Percentiles rank a stretch among this genome's conserved stretches.
phyloP scores from a whole-genome alignment of 176 grass and related monocot genomes.

The Bromus sterilis region DNA sequence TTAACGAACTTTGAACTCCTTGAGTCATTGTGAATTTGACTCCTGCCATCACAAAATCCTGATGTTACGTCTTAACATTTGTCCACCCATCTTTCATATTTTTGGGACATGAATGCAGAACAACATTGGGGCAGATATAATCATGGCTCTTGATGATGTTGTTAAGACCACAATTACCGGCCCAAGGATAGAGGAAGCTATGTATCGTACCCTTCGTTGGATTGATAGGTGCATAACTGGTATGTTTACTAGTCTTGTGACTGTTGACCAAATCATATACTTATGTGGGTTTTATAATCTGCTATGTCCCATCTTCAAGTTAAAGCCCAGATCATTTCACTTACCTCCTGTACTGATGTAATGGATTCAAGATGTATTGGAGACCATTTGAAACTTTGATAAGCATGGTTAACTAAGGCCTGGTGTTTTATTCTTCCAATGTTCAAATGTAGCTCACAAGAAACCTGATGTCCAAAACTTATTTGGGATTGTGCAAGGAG shows the following conservation, averaged over 20 bases:
- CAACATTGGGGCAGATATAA: slow-evolving; percentile 99
- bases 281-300: neutral
- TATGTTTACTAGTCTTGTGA: slow-evolving; percentile 33
- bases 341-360: neutral
- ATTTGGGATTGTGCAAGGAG: slow-evolving; percentile 99
- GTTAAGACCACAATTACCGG: slow-evolving; percentile 97
- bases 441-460: slow-evolving; percentile 82
- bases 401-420: slow-evolving; percentile 19
- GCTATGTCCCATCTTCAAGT: neutral
- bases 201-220: slow-evolving; percentile 98
- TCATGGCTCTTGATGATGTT: slow-evolving; percentile 99
- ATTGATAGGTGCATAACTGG: slow-evolving; percentile 97
- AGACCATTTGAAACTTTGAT: neutral
- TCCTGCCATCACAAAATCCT: neutral
- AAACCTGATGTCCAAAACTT: slow-evolving; percentile 87
- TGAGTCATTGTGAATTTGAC: neutral
- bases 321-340: neutral
- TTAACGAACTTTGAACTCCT: neutral
- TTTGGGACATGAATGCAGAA: slow-evolving; percentile 53
- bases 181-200: slow-evolving; percentile 94
- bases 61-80: neutral
- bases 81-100: neutral
- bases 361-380: neutral
- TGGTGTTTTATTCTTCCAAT: slow-evolving; percentile 14
- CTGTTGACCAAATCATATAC: neutral